Evolutionary conservation across 2,329 filamentous ascomycete species (phyloP), one percentile per base, ranked within the genome.

Genomic region (Arthrobotrys iridis): DNA sequence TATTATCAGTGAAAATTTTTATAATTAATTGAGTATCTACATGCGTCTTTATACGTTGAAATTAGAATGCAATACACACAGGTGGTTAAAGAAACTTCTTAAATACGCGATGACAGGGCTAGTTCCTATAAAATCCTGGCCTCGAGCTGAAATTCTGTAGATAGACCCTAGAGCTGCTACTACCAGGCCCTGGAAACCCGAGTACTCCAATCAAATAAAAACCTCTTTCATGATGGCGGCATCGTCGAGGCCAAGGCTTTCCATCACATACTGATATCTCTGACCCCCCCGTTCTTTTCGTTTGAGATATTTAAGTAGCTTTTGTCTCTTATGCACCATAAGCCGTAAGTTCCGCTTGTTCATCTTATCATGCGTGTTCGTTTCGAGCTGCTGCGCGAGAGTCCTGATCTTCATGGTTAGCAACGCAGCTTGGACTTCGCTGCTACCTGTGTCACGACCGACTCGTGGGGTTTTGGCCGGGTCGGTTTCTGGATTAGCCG

Each of bases 361-460:
- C 82, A 93, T 88, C 85, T 96, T 97, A 81, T 99, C 95, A 81
- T 90, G 93, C 82, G 91, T 88, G 73, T 88, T 87, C 43, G 84
- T 86, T 80, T 90, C 86, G 59, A 97, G 83, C 78, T 90, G 89
- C 78, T 91, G 86, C 13, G 91, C 90, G 57, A 99, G 82, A 22
- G 90, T 89, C 77, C 92, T 87, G 81, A 99, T 99, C 86, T 97
- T 98, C 68, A 93, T 88, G 2, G 95, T 99, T 81, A 99, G 83
- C 79, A 99, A 96, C 48, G 93, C 93, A 78, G 96, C 93, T 85
- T 99, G 95, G n/a, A 99, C 96, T 83, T 99, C 95, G 4, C 92
- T 92, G 79, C 92, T 96, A 35, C 95, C 95, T 0, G 94, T 99
- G 81, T 99, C 95, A 3, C 91, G 91, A 0, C 95, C 95, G n/a